Evolutionary conservation across 2,329 filamentous ascomycete species (phyloP).

Genomic region (Exophiala sp.): DNA sequence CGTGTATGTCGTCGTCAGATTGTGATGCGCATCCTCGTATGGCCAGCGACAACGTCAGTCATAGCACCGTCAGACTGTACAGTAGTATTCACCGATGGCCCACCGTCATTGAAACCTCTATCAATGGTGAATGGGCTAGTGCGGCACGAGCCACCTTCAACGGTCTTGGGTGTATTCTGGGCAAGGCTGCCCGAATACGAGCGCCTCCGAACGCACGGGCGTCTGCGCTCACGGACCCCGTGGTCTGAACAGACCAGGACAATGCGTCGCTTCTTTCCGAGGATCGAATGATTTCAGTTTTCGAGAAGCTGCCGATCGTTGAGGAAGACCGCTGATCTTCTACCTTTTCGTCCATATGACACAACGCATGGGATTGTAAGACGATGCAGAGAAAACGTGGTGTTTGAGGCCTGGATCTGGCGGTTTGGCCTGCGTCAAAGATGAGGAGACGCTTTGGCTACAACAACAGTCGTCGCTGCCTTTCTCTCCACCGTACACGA

Average conservation of each 20-base stretch:
- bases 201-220: background rate
- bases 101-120: background rate
- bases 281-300: background rate
- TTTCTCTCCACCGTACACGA: background rate
- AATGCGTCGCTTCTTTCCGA: background rate
- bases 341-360: background rate
- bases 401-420: background rate
- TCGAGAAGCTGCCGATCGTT: background rate
- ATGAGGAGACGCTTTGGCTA: background rate
- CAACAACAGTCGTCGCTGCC: background rate
- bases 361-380: background rate
- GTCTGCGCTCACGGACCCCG: background rate
- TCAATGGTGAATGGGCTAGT: background rate
- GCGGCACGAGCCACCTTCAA: background rate
- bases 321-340: background rate
- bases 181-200: background rate
- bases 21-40: background rate
- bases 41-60: background rate
- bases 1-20: background rate
- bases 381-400: background rate
- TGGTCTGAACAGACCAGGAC: background rate
- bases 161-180: background rate
- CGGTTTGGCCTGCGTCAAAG: background rate
- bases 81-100: background rate
- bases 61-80: background rate